Evolutionary conservation across 257 asterid species (phyloP).

Genomic region (Rauvolfia tetraphylla): DNA sequence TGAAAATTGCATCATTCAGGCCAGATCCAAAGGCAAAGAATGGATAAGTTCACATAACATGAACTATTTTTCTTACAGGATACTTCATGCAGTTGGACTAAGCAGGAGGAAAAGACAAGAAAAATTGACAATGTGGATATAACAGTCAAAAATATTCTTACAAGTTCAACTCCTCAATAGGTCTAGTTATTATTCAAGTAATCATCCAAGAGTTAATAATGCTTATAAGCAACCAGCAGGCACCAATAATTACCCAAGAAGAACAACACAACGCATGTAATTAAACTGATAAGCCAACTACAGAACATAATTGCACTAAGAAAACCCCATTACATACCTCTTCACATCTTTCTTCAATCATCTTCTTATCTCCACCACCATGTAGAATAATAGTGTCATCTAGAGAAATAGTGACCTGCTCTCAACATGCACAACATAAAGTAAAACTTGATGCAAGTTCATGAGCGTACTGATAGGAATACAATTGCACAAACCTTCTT

Average conservation of each 20-base stretch:
- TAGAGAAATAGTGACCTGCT: conserved; percentile 73
- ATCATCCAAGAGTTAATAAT: neutral
- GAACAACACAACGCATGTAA: neutral
- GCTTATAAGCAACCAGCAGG: neutral
- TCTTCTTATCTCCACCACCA: conserved; percentile 85
- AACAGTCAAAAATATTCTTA: neutral
- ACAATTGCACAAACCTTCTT: conserved; percentile 52
- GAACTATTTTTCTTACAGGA: neutral
- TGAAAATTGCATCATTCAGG: neutral
- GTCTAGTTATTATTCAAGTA: neutral
- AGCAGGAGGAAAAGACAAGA: neutral
- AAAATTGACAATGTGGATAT: neutral
- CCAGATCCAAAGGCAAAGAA: neutral
- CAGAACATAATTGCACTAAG: neutral
- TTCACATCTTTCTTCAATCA: conserved; percentile 94
- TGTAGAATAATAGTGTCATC: conserved; percentile 84
- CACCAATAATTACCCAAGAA: neutral
- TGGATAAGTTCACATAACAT: neutral
- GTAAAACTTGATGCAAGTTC: conserved; percentile 18
- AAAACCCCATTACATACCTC: conserved; percentile 51
- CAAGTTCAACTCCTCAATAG: neutral
- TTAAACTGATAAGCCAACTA: neutral
- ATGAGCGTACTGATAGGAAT: conserved; percentile 10
- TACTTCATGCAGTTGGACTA: neutral
- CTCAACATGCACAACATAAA: conserved; percentile 14